Conservation (phyloP, 2,329 filamentous ascomycete genomes). For the Epichloe coenophiala region DNA sequence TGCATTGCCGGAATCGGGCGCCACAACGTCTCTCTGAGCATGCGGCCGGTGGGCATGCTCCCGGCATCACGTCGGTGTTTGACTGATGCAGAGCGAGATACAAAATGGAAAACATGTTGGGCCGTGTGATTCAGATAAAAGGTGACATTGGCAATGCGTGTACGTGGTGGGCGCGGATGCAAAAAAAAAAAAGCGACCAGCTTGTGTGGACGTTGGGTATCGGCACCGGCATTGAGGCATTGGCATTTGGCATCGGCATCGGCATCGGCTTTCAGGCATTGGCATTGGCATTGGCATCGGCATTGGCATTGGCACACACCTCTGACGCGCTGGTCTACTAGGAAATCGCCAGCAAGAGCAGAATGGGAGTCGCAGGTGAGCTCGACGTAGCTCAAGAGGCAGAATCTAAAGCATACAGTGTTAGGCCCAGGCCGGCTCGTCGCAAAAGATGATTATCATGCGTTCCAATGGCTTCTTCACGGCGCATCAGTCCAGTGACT, state of each 20-base stretch:
- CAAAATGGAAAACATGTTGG: neutral
- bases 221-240: too few relatives aligned
- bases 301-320: neutral
- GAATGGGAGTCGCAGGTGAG: neutral
- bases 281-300: neutral
- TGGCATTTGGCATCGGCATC: neutral
- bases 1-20: neutral
- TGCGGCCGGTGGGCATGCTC: neutral
- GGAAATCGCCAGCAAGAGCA: neutral
- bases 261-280: too few relatives aligned
- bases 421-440: neutral
- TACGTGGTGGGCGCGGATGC: neutral
- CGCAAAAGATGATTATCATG: neutral
- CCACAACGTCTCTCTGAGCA: neutral
- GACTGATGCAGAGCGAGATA: neutral
- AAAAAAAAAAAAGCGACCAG: neutral
- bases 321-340: neutral
- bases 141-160: neutral
- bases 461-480: neutral
- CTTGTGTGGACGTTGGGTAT: neutral
- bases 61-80: neutral
- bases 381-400: neutral
- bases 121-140: neutral
- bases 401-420: neutral
- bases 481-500: neutral